These are phyloP conservation scores for Ustilago trichophora DNA, from an alignment of 1,284 basidiomycete genomes.

Conservation along the genomic window DNA sequence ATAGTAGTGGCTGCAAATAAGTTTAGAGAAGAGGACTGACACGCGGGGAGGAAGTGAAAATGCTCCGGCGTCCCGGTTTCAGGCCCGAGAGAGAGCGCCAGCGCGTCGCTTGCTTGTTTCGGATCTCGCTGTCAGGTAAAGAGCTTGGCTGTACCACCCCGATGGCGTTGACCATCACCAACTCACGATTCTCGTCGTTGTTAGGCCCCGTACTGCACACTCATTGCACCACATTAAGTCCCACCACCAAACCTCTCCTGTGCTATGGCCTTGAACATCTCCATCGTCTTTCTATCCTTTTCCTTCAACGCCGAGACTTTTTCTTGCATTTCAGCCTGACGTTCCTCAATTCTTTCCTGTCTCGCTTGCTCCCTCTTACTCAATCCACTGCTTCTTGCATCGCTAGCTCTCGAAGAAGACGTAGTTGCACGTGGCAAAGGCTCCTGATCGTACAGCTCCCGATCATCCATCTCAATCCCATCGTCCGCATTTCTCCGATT, in stretches of 20 bases:
- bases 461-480: conserved; percentile 48
- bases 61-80: too few species aligned
- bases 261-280: conserved; percentile 48
- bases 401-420: background rate
- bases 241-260: conserved; percentile 30
- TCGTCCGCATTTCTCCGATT: conserved; percentile 38
- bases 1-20: too few species aligned
- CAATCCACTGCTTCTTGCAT: conserved; percentile 5
- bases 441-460: conserved; percentile 29
- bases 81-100: too few species aligned
- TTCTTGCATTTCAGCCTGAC: conserved; percentile 23
- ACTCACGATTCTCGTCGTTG: too few species aligned
- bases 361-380: conserved; percentile 14
- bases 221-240: too few species aligned
- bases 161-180: too few species aligned
- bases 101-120: too few species aligned
- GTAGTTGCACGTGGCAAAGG: background rate
- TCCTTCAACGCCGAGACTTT: conserved; percentile 29
- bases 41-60: too few species aligned
- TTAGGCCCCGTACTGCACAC: too few species aligned
- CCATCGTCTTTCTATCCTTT: conserved; percentile 49
- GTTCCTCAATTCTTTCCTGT: conserved; percentile 14
- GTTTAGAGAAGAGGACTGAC: too few species aligned
- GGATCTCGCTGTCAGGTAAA: too few species aligned
- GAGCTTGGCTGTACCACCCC: too few species aligned